Evolutionary conservation across 768 basidiomycete species (phyloP), one percentile per base, ranked within the genome.

Genomic region (Omphalotus guepiniiformis): DNA sequence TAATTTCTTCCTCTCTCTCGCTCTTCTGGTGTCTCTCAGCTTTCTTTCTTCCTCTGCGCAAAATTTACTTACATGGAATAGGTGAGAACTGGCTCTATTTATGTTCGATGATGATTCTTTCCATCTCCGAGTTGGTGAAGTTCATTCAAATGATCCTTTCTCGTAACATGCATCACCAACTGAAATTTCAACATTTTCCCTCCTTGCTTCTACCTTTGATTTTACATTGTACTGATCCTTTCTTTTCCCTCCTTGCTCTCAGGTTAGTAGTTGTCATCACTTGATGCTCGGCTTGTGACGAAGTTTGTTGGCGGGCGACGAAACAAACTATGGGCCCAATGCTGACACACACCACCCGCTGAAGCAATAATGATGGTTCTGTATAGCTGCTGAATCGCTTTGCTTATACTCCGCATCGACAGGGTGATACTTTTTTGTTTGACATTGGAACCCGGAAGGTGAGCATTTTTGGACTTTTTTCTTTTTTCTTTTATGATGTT

Each of bases 161-260:
- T 85, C 83, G 71, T 61, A 81, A 84, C 83, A 85, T 86, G 84
- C 84, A 87, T 76, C 75, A 79, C 75, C 75, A 79, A 71, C 73
- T 76, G 73, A 75, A 63, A 66, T 55, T 62, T 60, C 58, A 51
- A 51, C 48, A 50, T 49, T 48, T 42, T 39, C 48, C 44, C 42
- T 30, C 30, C 52, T 42, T 50, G 47, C 29, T 30, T 38, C 42
- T 58, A 35, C 45, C 39, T 53, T 48, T 41, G 3, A 9, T 30
- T 49, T 29, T 44, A 22, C 41, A 52, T 46, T n/a, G n/a, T 21
- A 26, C 36, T 46, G 11, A 30, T 37, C 16, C 22, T 11, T n/a
- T 45, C 25, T 9, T 39, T 35, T 42, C 28, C n/a, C n/a, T n/a
- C n/a, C n/a, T n/a, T n/a, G n/a, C n/a, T 47, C 12, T 36, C 25